These are phyloP conservation scores for Debaryomyces robertsiae DNA, from an alignment of 1,139 yeast genomes.

Conservation along the genomic window DNA sequence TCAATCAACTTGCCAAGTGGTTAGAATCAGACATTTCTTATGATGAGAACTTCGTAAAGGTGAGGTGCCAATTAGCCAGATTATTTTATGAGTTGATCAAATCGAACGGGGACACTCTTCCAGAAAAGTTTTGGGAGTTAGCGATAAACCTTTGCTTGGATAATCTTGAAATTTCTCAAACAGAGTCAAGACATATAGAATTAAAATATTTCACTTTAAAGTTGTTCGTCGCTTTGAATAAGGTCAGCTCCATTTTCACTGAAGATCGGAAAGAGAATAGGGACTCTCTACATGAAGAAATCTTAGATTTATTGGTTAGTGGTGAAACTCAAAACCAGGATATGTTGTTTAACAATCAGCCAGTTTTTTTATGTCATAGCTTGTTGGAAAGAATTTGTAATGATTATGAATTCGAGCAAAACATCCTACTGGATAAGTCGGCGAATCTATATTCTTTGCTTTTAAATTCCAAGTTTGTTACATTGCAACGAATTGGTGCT, in stretches of 20 bases:
- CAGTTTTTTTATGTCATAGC: constrained; percentile 35
- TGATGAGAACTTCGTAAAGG: constrained; percentile 51
- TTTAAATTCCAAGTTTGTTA: constrained; percentile 23
- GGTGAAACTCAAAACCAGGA: constrained; percentile 24
- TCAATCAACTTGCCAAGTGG: constrained; percentile 57
- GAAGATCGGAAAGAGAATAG: constrained; percentile 35
- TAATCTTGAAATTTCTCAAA: constrained; percentile 48
- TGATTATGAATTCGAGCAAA: constrained; percentile 15
- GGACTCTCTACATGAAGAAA: constrained; percentile 31
- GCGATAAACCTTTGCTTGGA: constrained; percentile 50
- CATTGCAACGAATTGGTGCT: constrained; percentile 41
- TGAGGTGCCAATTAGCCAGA: constrained; percentile 55
- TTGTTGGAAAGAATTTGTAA: constrained; percentile 33
- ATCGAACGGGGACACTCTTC: constrained; percentile 21
- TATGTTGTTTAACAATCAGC: constrained; percentile 27
- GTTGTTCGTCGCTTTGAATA: constrained; percentile 35
- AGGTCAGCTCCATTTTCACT: constrained; percentile 20
- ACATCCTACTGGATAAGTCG: constrained; percentile 19
- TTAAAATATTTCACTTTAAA: constrained; percentile 53
- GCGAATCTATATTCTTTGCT: constrained; percentile 27
- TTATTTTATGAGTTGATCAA: constrained; percentile 41
- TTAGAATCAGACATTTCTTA: constrained; percentile 63
- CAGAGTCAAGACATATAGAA: constrained; percentile 40
- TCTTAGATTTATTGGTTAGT: constrained; percentile 40
- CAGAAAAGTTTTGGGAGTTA: constrained; percentile 39